Conservation (phyloP, 2,329 filamentous ascomycete genomes). For the Xylaria sp. region DNA sequence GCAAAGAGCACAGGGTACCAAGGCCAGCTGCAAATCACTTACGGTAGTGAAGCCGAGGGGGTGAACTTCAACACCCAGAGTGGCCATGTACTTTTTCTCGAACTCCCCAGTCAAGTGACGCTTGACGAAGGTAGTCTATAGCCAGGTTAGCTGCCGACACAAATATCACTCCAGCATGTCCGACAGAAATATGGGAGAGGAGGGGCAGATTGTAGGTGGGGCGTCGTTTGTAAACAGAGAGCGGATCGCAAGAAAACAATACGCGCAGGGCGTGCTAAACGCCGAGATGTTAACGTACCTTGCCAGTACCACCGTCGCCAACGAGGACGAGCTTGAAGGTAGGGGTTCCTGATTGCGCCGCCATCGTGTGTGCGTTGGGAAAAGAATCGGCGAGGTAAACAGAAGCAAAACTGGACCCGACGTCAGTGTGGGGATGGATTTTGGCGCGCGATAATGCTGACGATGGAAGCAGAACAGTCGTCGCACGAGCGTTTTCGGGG, state of each 20-base stretch:
- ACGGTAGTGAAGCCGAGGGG: slow-evolving; percentile 97
- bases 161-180: slow-evolving; percentile 28
- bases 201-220: slow-evolving; percentile 45
- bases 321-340: slow-evolving; percentile 99
- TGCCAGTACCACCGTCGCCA: slow-evolving; percentile 98
- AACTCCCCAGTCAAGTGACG: slow-evolving; percentile 99
- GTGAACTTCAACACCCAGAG: slow-evolving; percentile 99
- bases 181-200: slow-evolving; percentile 31
- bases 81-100: slow-evolving; percentile 99
- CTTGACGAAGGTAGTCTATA: slow-evolving; percentile 99
- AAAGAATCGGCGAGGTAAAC: slow-evolving; percentile 34
- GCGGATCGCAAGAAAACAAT: slow-evolving; percentile 21
- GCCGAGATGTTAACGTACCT: slow-evolving; percentile 70
- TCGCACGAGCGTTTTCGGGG: slow-evolving; percentile 13
- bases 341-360: slow-evolving; percentile 65
- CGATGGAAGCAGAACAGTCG: slow-evolving; percentile 18
- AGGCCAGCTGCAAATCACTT: slow-evolving; percentile 61
- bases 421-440: slow-evolving; percentile 41
- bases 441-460: slow-evolving; percentile 29
- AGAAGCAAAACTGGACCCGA: slow-evolving; percentile 39
- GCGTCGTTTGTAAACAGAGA: slow-evolving; percentile 28
- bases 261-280: slow-evolving; percentile 30
- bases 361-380: slow-evolving; percentile 67
- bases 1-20: slow-evolving; percentile 29
- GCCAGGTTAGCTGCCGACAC: slow-evolving; percentile 39